phyloP scores from a whole-genome alignment of 2,329 filamentous ascomycete species.

The Xylariaceae sp. region DNA sequence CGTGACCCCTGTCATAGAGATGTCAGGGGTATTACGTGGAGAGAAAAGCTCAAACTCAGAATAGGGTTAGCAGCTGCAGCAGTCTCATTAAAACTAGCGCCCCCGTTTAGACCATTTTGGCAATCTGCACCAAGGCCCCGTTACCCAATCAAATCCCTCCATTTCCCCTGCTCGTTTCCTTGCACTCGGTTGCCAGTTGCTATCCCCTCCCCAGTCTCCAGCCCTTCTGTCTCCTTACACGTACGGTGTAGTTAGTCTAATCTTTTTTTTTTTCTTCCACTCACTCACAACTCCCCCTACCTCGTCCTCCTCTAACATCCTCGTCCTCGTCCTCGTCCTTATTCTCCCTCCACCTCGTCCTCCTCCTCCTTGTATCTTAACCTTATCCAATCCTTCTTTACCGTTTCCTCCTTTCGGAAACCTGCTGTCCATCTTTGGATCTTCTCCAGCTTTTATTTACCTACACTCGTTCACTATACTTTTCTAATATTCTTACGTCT shows the following conservation, averaged over 20 bases:
- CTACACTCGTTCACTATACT: conserved; percentile 40
- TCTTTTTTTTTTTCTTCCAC: conserved; percentile 30
- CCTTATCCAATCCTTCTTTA: conserved; percentile 38
- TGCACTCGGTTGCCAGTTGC: conserved; percentile 21
- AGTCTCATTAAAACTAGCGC: conserved; percentile 48
- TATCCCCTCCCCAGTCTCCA: conserved; percentile 33
- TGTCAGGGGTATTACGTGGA: neutral
- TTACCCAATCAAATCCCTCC: conserved; percentile 31
- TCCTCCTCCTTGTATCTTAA: conserved; percentile 39
- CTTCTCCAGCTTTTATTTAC: conserved; percentile 33
- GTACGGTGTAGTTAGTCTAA: conserved; percentile 21
- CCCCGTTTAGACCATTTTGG: conserved; percentile 39
- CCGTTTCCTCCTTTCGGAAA: conserved; percentile 27
- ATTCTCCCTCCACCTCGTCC: conserved; percentile 35
- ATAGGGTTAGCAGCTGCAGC: conserved; percentile 29
- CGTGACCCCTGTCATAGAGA: neutral
- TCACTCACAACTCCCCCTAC: conserved; percentile 28
- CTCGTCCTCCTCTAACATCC: conserved; percentile 29
- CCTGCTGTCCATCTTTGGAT: conserved; percentile 24
- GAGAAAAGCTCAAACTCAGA: conserved; percentile 6
- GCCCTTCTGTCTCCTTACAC: conserved; percentile 36
- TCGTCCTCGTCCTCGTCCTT: conserved; percentile 32
- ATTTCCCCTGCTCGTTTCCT: conserved; percentile 23
- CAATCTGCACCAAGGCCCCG: conserved; percentile 40
- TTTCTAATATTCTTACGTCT: conserved; percentile 39